phyloP scores from a whole-genome alignment of 192 early-diverging fungal species.

The Powellomyces hirtus region DNA sequence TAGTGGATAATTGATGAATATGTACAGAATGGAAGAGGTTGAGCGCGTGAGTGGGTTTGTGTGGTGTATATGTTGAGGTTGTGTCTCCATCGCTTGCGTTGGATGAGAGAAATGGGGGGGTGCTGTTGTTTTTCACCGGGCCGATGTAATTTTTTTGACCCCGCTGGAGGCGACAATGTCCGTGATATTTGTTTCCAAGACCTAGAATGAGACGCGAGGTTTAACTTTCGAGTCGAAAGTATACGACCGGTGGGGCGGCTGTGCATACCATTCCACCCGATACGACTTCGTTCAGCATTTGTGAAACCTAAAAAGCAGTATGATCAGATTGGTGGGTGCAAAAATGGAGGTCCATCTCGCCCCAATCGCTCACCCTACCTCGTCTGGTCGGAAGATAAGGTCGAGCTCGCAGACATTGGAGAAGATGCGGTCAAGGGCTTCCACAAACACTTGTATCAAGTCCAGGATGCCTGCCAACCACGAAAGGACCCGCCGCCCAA shows the following conservation, averaged over 20 bases:
- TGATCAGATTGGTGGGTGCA: background rate
- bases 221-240: background rate
- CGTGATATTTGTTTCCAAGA: conserved; percentile 72
- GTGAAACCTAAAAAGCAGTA: conserved; percentile 50
- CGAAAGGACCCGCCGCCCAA: no score
- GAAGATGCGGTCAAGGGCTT: conserved; percentile 88
- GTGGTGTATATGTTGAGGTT: no score
- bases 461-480: conserved; percentile 74
- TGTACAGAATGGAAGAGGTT: no score
- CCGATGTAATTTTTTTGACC: conserved; percentile 45
- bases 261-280: conserved; percentile 80
- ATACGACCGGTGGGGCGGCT: no score
- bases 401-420: conserved; percentile 96
- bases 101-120: no score
- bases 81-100: no score
- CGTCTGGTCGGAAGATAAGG: conserved; percentile 91
- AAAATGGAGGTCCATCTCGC: background rate
- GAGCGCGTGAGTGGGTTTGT: no score
- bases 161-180: conserved; percentile 78
- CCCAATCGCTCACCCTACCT: conserved; percentile 48
- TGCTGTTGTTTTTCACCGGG: no score
- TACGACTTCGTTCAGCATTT: conserved; percentile 83
- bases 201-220: conserved; percentile 31
- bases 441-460: conserved; percentile 95
- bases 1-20: no score